Evolutionary conservation across 2,329 filamentous ascomycete species (phyloP).

Genomic region (Colletotrichum magnum): DNA sequence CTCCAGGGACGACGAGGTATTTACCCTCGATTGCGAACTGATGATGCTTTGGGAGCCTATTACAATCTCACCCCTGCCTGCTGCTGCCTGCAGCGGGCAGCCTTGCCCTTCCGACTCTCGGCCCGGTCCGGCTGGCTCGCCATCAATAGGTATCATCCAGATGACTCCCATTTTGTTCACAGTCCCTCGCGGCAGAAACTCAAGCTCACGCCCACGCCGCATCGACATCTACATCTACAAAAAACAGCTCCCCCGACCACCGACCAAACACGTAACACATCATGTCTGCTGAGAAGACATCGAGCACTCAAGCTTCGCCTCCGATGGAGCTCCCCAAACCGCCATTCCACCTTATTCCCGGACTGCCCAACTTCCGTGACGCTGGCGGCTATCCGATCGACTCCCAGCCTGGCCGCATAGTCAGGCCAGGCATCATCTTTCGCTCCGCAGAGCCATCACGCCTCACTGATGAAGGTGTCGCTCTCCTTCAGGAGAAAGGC

Average conservation of each 20-base stretch:
- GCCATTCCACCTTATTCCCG: constrained; percentile 67
- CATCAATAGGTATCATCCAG: not conserved
- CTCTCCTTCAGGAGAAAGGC: constrained; percentile 67
- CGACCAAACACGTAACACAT: not conserved
- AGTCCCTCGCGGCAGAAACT: not conserved
- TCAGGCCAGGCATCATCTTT: constrained; percentile 71
- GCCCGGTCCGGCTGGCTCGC: constrained; percentile 5
- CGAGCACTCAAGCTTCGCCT: not conserved
- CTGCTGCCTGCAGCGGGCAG: too few species aligned
- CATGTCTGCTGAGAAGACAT: constrained; percentile 1
- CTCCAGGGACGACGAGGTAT: too few species aligned
- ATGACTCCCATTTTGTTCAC: not conserved
- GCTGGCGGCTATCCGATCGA: constrained; percentile 71
- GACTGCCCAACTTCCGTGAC: constrained; percentile 78
- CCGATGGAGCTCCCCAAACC: constrained; percentile 45
- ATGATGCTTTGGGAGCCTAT: too few species aligned
- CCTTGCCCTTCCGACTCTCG: not conserved
- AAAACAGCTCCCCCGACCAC: too few species aligned
- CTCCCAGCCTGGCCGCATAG: constrained; percentile 49
- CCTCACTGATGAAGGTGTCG: constrained; percentile 67
- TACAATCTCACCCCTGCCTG: too few species aligned
- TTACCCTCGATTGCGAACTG: too few species aligned
- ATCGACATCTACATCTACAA: too few species aligned
- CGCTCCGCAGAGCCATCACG: constrained; percentile 77
- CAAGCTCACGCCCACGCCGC: not conserved